Evolutionary conservation across 1,284 basidiomycete genomes (phyloP).

Genomic region (Schizophyllum commune): DNA sequence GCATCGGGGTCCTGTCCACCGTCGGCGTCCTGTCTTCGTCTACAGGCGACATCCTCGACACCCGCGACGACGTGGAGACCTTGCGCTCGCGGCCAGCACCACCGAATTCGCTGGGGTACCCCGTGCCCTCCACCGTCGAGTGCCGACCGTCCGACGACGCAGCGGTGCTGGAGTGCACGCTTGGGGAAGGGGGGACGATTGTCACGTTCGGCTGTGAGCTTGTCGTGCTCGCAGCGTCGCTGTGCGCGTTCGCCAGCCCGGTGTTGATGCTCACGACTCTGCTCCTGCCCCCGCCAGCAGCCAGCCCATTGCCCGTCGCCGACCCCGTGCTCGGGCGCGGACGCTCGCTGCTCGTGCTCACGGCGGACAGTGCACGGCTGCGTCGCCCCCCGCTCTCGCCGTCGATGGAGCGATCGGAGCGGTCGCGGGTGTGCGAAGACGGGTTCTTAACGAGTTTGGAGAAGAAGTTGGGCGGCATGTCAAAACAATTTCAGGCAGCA

Average conservation of each 20-base stretch:
- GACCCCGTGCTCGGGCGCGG: constrained; percentile 7
- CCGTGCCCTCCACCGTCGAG: not conserved
- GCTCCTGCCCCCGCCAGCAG: constrained; percentile 3
- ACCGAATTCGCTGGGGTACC: not conserved
- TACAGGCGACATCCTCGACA: not conserved
- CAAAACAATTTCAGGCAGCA: not conserved
- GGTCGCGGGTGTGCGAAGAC: constrained; percentile 13
- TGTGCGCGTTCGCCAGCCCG: constrained; percentile 9
- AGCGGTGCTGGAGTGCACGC: constrained; percentile 16
- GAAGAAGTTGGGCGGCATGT: constrained; percentile 43
- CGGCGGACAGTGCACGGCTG: constrained; percentile 19
- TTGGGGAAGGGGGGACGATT: constrained; percentile 49
- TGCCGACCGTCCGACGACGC: not conserved
- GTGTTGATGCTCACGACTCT: constrained; percentile 15
- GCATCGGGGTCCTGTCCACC: not conserved
- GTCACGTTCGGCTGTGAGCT: constrained; percentile 42
- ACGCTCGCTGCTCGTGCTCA: constrained; percentile 3
- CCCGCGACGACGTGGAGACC: not conserved
- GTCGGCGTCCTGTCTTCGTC: not conserved
- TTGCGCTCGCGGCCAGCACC: not conserved
- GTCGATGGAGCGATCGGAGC: constrained; percentile 17
- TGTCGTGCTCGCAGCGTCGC: constrained; percentile 19
- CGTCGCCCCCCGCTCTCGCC: constrained; percentile 17
- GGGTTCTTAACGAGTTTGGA: constrained; percentile 39
- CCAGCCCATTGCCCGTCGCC: constrained; percentile 14